These are phyloP conservation scores for Yarrowia porcina DNA, from an alignment of 805 yeast species.

Conservation along the genomic window DNA sequence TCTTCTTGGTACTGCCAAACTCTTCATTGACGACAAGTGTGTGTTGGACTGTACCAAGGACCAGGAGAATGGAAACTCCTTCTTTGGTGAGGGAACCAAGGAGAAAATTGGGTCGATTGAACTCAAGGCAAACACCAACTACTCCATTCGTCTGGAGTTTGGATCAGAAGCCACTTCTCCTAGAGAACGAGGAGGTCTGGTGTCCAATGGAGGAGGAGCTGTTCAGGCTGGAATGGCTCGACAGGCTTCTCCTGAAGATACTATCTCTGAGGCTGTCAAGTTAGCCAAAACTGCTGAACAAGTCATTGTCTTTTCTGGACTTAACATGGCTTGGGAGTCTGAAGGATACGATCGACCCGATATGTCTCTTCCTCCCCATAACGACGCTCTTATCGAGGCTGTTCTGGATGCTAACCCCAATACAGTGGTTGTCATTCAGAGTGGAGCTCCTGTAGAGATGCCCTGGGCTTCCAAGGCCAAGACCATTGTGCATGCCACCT, in stretches of 20 bases:
- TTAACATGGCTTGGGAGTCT: constrained; percentile 54
- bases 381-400: constrained; percentile 46
- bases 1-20: constrained; percentile 53
- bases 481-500: constrained; percentile 53
- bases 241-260: constrained; percentile 37
- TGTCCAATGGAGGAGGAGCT: constrained; percentile 40
- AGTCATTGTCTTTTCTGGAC: constrained; percentile 51
- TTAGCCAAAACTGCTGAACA: constrained; percentile 44
- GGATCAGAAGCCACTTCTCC: constrained; percentile 48
- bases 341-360: constrained; percentile 56
- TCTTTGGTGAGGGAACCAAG: constrained; percentile 54
- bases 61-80: constrained; percentile 50
- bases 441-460: constrained; percentile 60
- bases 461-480: constrained; percentile 50
- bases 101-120: constrained; percentile 45
- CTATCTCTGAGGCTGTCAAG: constrained; percentile 34
- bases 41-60: constrained; percentile 55
- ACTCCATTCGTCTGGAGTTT: constrained; percentile 48
- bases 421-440: constrained; percentile 53
- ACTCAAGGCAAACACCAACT: constrained; percentile 46
- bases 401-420: constrained; percentile 49
- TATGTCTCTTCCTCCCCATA: constrained; percentile 51
- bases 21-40: constrained; percentile 51
- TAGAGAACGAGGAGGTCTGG: constrained; percentile 24
- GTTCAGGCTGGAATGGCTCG: constrained; percentile 39